phyloP scores from a whole-genome alignment of 352 stramenopile genomes.

The Phytophthora vignae region DNA sequence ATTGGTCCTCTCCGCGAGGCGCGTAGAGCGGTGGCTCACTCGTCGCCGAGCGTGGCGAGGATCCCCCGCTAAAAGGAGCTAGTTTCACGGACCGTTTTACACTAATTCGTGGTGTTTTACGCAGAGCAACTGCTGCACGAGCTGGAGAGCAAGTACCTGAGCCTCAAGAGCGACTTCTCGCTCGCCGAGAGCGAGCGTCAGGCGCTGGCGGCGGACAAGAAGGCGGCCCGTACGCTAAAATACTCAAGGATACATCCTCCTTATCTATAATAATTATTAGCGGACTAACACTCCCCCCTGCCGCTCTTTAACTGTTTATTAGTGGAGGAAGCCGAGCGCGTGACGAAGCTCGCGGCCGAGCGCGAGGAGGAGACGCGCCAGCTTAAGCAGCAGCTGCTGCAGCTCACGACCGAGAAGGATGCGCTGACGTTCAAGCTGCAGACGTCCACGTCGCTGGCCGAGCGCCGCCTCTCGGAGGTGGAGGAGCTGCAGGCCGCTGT shows the following conservation, averaged over 20 bases:
- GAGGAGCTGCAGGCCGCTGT: conserved; percentile 66
- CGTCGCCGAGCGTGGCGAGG: neutral
- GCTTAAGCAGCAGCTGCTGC: conserved; percentile 52
- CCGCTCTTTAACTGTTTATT: conserved; percentile 18
- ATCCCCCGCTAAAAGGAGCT: neutral
- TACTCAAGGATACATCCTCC: neutral
- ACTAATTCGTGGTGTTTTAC: conserved; percentile 1
- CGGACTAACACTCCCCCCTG: neutral
- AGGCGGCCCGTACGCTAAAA: conserved; percentile 47
- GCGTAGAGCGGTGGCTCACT: neutral
- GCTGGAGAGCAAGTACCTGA: conserved; percentile 77
- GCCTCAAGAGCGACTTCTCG: conserved; percentile 65
- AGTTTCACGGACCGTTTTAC: conserved; percentile 22
- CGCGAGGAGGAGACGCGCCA: conserved; percentile 39
- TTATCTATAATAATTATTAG: neutral
- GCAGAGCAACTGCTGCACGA: conserved; percentile 85
- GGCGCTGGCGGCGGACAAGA: conserved; percentile 52
- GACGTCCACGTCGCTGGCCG: conserved; percentile 53
- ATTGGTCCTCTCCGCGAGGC: conserved; percentile 1
- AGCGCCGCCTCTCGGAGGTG: conserved; percentile 69
- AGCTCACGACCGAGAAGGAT: conserved; percentile 59
- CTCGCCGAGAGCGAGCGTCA: conserved; percentile 68
- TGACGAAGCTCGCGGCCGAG: conserved; percentile 32
- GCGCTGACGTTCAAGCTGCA: conserved; percentile 62
- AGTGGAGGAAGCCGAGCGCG: conserved; percentile 44